Evolutionary conservation across 2,329 filamentous ascomycete species (phyloP), one percentile per base, ranked within the genome.

Genomic region (Zelopaecilomyces penicillatus): DNA sequence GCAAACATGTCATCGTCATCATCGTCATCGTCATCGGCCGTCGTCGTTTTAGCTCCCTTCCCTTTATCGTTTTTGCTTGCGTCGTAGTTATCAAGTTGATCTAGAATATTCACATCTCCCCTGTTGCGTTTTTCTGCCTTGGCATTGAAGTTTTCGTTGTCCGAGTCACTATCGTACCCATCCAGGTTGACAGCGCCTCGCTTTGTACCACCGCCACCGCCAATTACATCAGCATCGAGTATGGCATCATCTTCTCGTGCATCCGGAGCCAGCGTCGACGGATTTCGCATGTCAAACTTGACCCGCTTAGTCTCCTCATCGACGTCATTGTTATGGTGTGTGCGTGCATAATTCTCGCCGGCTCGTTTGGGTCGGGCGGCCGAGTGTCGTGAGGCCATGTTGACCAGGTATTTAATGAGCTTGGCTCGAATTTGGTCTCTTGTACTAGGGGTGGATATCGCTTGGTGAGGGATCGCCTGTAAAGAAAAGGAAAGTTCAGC

Each of bases 111-210:
- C 6, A 75, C 69, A n/a, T 74, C 64, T 45, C 69, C 69, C 46
- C 60, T 71, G 43, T 66, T 69, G 51, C 74, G 76, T 45, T 75
- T 75, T 47, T 82, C 80, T 5, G 85, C 84, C 42, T 86, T 78
- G 30, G 76, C 77, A 54, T 93, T 79, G 63, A 95, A 94, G 37
- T 86, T 89, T 60, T 97, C 93, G 52, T 94, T 91, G 42, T 85
- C 80, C 3, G 91, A 95, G 65, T 98, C 93, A 7, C 85, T 93
- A 55, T 97, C 91, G 67, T 97, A 98, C 41, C 93, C 93, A 59
- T 97, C 93, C 35, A 98, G 81, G 58, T 97, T 96, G 44, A 98
- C 87, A 0, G 91, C 93, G 54, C 91, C 91, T 50, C 93, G 87
- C 64, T 95, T 95, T 1, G 88, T 87, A 7, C 82, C 80, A 1